Percentiles rank a stretch among this genome's conserved stretches.
Evolutionary conservation across 805 yeast species (phyloP).

Genomic region (Starmerella bombicola): DNA sequence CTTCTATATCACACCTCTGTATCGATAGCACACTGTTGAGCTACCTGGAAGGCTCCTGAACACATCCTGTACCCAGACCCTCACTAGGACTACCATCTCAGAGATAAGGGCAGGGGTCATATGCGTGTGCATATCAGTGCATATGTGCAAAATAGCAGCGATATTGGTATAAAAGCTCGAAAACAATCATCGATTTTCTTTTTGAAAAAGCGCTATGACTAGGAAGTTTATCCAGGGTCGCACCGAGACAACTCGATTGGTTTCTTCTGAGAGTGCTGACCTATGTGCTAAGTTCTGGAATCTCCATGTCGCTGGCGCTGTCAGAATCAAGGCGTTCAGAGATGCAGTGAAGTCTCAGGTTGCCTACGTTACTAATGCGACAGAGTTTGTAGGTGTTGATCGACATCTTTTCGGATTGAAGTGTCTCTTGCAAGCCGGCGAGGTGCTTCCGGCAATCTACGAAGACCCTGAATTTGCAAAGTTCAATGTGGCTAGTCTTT

Average conservation of each 20-base stretch:
- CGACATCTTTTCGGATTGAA: slow-evolving; percentile 86
- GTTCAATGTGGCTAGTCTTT: too few relatives aligned
- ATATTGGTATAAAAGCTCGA: too few relatives aligned
- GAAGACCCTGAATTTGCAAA: slow-evolving; percentile 62
- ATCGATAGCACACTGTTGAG: too few relatives aligned
- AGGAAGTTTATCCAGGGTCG: slow-evolving; percentile 80
- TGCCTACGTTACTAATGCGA: slow-evolving; percentile 58
- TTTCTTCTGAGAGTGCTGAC: slow-evolving; percentile 52
- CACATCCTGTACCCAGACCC: too few relatives aligned
- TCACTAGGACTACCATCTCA: too few relatives aligned
- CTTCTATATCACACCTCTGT: too few relatives aligned
- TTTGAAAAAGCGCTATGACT: slow-evolving; percentile 93
- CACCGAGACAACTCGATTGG: slow-evolving; percentile 86
- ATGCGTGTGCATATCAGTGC: too few relatives aligned
- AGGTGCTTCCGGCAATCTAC: slow-evolving; percentile 52
- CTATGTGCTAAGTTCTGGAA: slow-evolving; percentile 69
- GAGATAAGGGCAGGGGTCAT: too few relatives aligned
- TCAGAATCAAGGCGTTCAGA: slow-evolving; percentile 55
- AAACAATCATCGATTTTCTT: too few relatives aligned
- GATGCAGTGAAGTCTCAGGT: slow-evolving; percentile 66
- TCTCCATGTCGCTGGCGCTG: slow-evolving; percentile 37
- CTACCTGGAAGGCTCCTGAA: too few relatives aligned
- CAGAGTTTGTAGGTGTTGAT: slow-evolving; percentile 80
- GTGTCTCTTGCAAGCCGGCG: slow-evolving; percentile 50
- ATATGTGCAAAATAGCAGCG: too few relatives aligned